phyloP scores from a whole-genome alignment of 169 alveolate species.

The Eimeria mitis region DNA sequence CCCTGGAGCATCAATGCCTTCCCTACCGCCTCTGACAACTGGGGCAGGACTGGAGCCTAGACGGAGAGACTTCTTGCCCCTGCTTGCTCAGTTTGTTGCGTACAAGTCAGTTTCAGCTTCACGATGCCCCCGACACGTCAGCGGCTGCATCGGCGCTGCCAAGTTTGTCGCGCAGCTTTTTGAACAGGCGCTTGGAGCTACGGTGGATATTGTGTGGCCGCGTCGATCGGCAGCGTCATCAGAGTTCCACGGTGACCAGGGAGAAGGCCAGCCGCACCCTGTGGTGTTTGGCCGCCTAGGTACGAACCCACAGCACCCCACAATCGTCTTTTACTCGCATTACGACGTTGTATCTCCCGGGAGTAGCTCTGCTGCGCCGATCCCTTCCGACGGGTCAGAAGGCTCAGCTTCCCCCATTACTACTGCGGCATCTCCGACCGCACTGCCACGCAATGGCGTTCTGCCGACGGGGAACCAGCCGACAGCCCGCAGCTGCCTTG shows the following conservation, averaged over 20 bases:
- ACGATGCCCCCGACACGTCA: slow-evolving; percentile 52
- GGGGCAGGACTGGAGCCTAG: slow-evolving; percentile 51
- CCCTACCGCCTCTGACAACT: slow-evolving; percentile 44
- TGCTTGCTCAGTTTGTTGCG: slow-evolving; percentile 63
- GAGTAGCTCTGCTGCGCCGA: slow-evolving; percentile 1
- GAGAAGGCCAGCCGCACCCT: slow-evolving; percentile 79
- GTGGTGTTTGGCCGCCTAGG: slow-evolving; percentile 83
- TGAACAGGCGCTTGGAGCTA: slow-evolving; percentile 78
- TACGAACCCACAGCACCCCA: slow-evolving; percentile 78
- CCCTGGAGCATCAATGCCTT: slow-evolving; percentile 74
- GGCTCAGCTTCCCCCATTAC: slow-evolving; percentile 14
- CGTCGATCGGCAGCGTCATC: slow-evolving; percentile 41
- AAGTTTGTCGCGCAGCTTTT: slow-evolving; percentile 49
- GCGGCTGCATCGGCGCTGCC: slow-evolving; percentile 67
- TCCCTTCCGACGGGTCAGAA: not conserved
- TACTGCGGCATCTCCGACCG: slow-evolving; percentile 48
- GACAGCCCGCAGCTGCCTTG: slow-evolving; percentile 12
- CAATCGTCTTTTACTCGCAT: slow-evolving; percentile 83
- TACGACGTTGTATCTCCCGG: slow-evolving; percentile 82
- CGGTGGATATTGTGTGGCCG: slow-evolving; percentile 66
- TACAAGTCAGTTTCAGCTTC: slow-evolving; percentile 60
- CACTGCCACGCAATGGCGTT: not conserved
- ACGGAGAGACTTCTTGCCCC: slow-evolving; percentile 49
- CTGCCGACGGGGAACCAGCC: slow-evolving; percentile 25
- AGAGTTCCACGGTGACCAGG: slow-evolving; percentile 47